Percentiles rank a stretch among this genome's conserved stretches.
These are phyloP conservation scores for Adenanthera pavonina DNA, from an alignment of 306 rosid genomes.

Conservation along the genomic window DNA sequence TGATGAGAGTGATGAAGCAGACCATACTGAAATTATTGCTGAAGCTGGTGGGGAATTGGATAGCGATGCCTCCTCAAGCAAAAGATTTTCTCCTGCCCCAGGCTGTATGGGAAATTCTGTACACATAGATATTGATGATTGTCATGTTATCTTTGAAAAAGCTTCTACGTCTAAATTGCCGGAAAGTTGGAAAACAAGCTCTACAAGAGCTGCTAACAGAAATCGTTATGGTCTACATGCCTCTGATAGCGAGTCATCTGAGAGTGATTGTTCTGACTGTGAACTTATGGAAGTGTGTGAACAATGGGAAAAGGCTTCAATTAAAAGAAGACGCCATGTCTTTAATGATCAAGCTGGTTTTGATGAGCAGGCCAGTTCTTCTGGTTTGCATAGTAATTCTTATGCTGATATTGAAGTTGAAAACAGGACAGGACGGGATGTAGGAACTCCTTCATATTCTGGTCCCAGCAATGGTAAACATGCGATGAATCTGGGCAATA, in stretches of 20 bases:
- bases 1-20: slow-evolving; percentile 59
- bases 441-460: slow-evolving; percentile 46
- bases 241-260: slow-evolving; percentile 55
- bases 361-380: slow-evolving; percentile 54
- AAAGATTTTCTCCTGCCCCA: slow-evolving; percentile 47
- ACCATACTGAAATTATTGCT: slow-evolving; percentile 37
- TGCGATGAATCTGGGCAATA: slow-evolving; percentile 23
- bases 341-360: slow-evolving; percentile 44
- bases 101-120: slow-evolving; percentile 34
- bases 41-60: slow-evolving; percentile 71
- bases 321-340: slow-evolving; percentile 57
- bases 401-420: slow-evolving; percentile 38
- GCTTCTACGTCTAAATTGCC: slow-evolving; percentile 45
- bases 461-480: slow-evolving; percentile 41
- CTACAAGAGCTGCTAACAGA: slow-evolving; percentile 46
- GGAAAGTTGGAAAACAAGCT: slow-evolving; percentile 47
- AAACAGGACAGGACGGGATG: slow-evolving; percentile 39
- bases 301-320: slow-evolving; percentile 75
- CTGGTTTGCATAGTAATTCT: slow-evolving; percentile 50
- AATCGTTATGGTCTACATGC: slow-evolving; percentile 58
- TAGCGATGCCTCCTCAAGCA: slow-evolving; percentile 81
- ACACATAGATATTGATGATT: slow-evolving; percentile 49
- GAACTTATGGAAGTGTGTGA: slow-evolving; percentile 75
- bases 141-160: slow-evolving; percentile 47
- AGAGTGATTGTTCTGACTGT: slow-evolving; percentile 80